These are phyloP conservation scores for Pichia eremophila DNA, from an alignment of 805 yeast genomes.

Conservation along the genomic window DNA sequence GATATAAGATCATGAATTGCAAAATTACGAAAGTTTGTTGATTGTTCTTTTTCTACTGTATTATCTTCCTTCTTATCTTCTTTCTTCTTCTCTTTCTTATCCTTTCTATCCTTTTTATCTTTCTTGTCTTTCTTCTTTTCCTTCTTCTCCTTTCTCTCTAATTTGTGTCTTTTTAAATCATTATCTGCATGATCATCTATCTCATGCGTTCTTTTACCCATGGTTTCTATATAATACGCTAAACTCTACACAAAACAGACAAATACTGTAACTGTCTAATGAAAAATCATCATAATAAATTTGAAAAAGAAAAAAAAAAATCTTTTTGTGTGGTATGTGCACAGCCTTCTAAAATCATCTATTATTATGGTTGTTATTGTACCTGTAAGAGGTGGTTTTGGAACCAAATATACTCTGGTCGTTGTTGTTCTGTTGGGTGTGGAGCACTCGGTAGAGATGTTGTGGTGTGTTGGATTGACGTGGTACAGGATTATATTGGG, in stretches of 20 bases:
- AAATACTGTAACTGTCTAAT: neutral
- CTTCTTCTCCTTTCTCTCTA: conserved; percentile 18
- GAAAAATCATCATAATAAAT: conserved; percentile 12
- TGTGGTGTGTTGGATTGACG: neutral
- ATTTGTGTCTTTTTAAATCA: neutral
- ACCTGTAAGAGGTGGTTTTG: conserved; percentile 19
- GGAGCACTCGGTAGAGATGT: conserved; percentile 26
- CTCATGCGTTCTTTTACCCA: neutral
- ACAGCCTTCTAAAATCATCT: no score
- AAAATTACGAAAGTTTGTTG: neutral
- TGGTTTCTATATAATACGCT: neutral
- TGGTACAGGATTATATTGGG: no score
- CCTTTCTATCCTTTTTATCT: conserved; percentile 15
- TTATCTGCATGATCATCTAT: neutral
- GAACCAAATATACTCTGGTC: conserved; percentile 24
- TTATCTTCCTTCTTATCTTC: conserved; percentile 1
- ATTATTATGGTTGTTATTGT: neutral
- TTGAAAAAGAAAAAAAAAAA: neutral
- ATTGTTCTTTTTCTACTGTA: conserved; percentile 2
- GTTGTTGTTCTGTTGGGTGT: conserved; percentile 17
- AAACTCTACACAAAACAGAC: neutral
- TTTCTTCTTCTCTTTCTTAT: conserved; percentile 1
- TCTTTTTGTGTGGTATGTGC: no score
- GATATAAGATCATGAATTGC: conserved; percentile 9
- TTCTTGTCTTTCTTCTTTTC: conserved; percentile 9